Conservation (phyloP, 306 rosid species). For the Rosa persica region DNA sequence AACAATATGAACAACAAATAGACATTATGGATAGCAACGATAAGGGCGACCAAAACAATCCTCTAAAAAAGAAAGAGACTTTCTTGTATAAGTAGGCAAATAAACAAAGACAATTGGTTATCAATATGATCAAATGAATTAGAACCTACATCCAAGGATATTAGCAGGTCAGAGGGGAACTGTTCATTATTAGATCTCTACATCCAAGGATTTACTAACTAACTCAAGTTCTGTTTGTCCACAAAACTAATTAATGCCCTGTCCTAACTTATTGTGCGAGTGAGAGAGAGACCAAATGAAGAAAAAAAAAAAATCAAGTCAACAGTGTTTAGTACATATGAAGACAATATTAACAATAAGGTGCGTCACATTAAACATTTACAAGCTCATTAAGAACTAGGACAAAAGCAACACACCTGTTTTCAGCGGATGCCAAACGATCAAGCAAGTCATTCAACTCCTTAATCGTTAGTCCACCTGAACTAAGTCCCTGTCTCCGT, state of each 20-base stretch:
- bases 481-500: constrained; percentile 70
- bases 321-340: not conserved
- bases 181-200: not conserved
- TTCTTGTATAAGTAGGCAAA: not conserved
- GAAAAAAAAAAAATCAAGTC: not conserved
- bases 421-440: constrained; percentile 72
- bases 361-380: not conserved
- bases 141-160: too few species aligned
- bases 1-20: not conserved
- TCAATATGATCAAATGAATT: not conserved
- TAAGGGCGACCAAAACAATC: not conserved
- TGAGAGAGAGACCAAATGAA: too few species aligned
- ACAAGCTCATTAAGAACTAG: not conserved
- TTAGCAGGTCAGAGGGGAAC: not conserved
- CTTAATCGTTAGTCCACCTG: constrained; percentile 74
- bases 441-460: constrained; percentile 83
- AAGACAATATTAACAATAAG: not conserved
- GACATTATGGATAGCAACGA: not conserved
- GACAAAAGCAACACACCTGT: constrained; percentile 44
- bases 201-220: not conserved
- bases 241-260: not conserved
- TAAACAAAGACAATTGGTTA: not conserved
- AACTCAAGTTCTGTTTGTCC: not conserved
- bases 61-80: not conserved
- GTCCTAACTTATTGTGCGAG: too few species aligned